A percentile compares a stretch with the other conserved stretches of the same genome.
phyloP scores from a whole-genome alignment of 1,284 basidiomycete species.

The Neonothopanus nambi region DNA sequence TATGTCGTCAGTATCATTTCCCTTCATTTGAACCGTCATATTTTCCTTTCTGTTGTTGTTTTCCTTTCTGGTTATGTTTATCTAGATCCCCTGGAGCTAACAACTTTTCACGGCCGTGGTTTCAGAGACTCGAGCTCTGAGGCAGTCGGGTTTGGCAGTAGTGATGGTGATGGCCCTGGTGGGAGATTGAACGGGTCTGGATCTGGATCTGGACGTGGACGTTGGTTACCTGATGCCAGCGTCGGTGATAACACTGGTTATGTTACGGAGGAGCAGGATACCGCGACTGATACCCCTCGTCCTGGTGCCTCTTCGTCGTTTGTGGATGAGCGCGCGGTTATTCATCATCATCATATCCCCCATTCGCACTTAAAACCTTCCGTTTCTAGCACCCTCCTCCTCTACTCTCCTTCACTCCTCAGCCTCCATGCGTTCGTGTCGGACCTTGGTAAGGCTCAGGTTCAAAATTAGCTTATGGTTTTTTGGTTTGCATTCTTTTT shows the following conservation, averaged over 20 bases:
- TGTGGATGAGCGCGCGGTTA: not conserved
- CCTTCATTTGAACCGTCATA: not conserved
- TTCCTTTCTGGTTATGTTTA: not conserved
- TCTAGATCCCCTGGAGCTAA: conserved; percentile 3
- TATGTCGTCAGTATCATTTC: conserved; percentile 2
- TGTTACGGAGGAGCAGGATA: not conserved
- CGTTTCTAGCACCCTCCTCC: conserved; percentile 7
- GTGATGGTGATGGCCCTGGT: not conserved
- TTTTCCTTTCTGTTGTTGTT: not conserved
- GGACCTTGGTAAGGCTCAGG: not conserved
- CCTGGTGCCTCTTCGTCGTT: too few relatives aligned
- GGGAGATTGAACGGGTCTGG: not conserved
- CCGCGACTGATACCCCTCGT: too few relatives aligned
- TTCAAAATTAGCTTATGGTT: conserved; percentile 4
- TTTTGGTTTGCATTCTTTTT: too few relatives aligned
- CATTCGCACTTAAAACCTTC: conserved; percentile 4
- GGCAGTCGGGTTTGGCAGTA: not conserved
- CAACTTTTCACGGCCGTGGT: conserved; percentile 9
- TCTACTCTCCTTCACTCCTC: conserved; percentile 11
- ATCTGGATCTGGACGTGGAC: not conserved
- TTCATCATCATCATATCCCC: not conserved
- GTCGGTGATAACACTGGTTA: conserved; percentile 3
- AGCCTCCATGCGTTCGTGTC: not conserved
- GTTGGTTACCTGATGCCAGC: conserved; percentile 1
- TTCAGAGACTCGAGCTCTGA: conserved; percentile 12